These are phyloP conservation scores for Sicyos edulis DNA, from an alignment of 306 rosid genomes.

Conservation along the genomic window DNA sequence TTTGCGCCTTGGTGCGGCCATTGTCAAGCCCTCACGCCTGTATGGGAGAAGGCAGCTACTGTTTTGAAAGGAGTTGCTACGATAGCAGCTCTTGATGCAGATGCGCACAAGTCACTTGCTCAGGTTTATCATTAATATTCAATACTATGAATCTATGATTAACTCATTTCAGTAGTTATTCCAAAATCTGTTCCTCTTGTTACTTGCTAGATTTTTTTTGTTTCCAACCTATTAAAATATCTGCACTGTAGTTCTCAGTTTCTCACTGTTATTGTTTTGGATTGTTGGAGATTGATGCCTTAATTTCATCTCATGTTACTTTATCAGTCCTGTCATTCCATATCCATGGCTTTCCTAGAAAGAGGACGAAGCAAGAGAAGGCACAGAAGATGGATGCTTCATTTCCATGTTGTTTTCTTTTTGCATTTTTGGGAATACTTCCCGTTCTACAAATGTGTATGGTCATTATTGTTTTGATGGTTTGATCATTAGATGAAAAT, in stretches of 20 bases:
- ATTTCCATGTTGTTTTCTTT: not conserved
- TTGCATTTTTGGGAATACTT: not conserved
- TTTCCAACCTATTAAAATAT: not conserved
- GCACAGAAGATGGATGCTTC: not conserved
- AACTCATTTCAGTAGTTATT: not conserved
- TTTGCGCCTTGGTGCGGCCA: slow-evolving; percentile 99
- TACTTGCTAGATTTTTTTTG: not conserved
- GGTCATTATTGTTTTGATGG: not conserved
- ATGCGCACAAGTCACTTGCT: slow-evolving; percentile 83
- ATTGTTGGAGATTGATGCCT: not conserved
- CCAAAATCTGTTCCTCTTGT: not conserved
- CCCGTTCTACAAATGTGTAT: not conserved
- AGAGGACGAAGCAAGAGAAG: not conserved
- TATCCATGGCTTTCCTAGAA: slow-evolving; percentile 16
- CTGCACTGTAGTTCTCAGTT: not conserved
- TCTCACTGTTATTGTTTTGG: not conserved
- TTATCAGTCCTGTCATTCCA: not conserved
- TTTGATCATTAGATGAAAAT: slow-evolving; percentile 1
- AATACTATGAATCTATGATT: not conserved
- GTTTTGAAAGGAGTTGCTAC: slow-evolving; percentile 86
- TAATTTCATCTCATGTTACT: not conserved
- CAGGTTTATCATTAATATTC: slow-evolving; percentile 45
- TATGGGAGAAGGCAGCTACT: slow-evolving; percentile 90
- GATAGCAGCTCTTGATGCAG: slow-evolving; percentile 94
- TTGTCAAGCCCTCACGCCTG: slow-evolving; percentile 84